These are phyloP conservation scores for Cytospora piceae DNA, from an alignment of 2,329 filamentous ascomycete genomes.

Conservation along the genomic window DNA sequence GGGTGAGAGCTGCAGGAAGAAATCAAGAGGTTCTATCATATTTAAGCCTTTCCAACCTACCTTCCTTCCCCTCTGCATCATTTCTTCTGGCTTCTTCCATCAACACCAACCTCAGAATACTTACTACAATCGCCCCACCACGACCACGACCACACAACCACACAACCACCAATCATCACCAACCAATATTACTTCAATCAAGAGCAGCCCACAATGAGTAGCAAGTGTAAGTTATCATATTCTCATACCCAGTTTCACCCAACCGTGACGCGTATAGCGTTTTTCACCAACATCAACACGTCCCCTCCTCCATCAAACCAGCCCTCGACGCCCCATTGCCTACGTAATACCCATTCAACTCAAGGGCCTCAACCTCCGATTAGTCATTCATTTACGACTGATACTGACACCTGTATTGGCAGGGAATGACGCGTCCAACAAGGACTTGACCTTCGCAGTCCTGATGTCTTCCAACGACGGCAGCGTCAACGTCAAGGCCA, in stretches of 20 bases:
- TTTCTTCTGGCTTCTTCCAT: background rate
- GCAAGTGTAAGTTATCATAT: background rate
- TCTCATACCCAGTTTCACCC: background rate
- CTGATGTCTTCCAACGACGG: conserved; percentile 25
- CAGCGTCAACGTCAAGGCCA: conserved; percentile 21
- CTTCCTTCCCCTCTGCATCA: background rate
- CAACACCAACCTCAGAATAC: background rate
- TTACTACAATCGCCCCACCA: background rate
- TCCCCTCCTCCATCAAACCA: background rate
- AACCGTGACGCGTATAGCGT: background rate
- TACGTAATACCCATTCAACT: background rate
- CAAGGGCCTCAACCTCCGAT: background rate
- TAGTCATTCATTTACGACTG: background rate
- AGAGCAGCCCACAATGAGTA: background rate
- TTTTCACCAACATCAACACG: background rate
- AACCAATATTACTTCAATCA: background rate
- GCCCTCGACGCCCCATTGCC: background rate
- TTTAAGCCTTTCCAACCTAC: background rate
- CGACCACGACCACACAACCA: background rate
- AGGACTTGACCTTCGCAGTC: conserved; percentile 27
- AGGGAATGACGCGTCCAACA: conserved; percentile 25
- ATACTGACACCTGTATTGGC: background rate
- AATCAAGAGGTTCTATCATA: background rate
- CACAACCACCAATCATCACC: background rate
- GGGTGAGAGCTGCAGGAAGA: background rate